Percentiles rank a stretch among this genome's conserved stretches.
These are phyloP conservation scores for Alternaria longipes DNA, from an alignment of 2,329 filamentous ascomycete species.

Conservation along the genomic window DNA sequence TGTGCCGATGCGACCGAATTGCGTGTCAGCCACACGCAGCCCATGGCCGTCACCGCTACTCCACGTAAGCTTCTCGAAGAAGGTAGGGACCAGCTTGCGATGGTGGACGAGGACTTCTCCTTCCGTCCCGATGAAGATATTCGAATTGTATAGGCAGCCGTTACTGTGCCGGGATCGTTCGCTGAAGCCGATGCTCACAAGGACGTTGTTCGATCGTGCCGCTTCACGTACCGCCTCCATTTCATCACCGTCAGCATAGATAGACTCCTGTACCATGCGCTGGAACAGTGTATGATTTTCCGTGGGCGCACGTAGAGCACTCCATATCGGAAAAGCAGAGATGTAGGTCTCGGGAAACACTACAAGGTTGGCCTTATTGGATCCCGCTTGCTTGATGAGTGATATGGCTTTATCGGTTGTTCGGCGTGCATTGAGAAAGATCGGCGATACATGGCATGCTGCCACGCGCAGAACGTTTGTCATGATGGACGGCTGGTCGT, in stretches of 20 bases:
- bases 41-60: slow-evolving; percentile 62
- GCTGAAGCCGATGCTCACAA: slow-evolving; percentile 62
- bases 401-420: slow-evolving; percentile 60
- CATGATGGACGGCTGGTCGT: slow-evolving; percentile 12
- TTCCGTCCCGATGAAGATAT: slow-evolving; percentile 56
- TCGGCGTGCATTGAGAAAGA: slow-evolving; percentile 58
- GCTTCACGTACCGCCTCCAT: slow-evolving; percentile 44
- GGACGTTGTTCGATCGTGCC: slow-evolving; percentile 50
- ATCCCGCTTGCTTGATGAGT: slow-evolving; percentile 57
- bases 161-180: slow-evolving; percentile 57
- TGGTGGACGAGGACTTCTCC: slow-evolving; percentile 62
- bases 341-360: slow-evolving; percentile 65
- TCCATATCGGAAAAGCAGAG: slow-evolving; percentile 64
- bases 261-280: slow-evolving; percentile 46
- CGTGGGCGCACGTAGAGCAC: slow-evolving; percentile 56
- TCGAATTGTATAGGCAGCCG: slow-evolving; percentile 63
- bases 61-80: slow-evolving; percentile 67
- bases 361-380: slow-evolving; percentile 58
- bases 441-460: slow-evolving; percentile 48
- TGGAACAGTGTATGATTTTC: slow-evolving; percentile 62
- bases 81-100: slow-evolving; percentile 64
- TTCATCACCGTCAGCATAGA: slow-evolving; percentile 22
- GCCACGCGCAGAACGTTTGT: slow-evolving; percentile 30
- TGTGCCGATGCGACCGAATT: slow-evolving; percentile 58
- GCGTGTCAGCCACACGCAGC: slow-evolving; percentile 57